Base-by-base conservation (phyloP, 2,329 filamentous ascomycete species). In the Xylaria hypoxylon region DNA sequence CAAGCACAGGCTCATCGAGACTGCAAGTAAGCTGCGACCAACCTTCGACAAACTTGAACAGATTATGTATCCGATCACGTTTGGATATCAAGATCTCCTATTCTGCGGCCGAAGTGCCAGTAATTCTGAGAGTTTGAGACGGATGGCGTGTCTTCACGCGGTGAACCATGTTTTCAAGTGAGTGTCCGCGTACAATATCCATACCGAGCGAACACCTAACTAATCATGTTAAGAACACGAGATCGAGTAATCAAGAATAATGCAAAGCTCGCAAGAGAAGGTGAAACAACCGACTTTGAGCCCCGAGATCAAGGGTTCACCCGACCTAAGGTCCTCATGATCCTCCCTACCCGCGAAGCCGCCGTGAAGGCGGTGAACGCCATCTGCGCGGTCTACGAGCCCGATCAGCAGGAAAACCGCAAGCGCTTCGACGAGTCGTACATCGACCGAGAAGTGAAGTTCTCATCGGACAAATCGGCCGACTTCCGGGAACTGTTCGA, bases 231-330 rank as follows among this genome's bases (percentile, higher is more conserved):
- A 57, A 90, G 87, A 78, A 97, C 95, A 1, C 89, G 96, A 70
- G 95, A 98, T 75, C 88, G 90, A 33, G 92, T 98, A 0, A 87
- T 98, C 67, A 98, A 97, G 79, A 96, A 98, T 80, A 98, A 94
- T 75, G 88, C 92, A 60, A 92, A 90, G 70, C 80, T 97, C 11
- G 84, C 90, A 10, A 90, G 89, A 72, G 88, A 91, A 60, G 85
- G 87, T 3, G 85, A 86, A 10, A 84, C 85, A 42, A 81, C 86
- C 17, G 90, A 92, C 42, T 81, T 92, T 4, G 93, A 97, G 71
- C 83, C 94, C 19, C 89, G 94, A 69, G 96, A 99, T 72, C 96
- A 99, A 79, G 96, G 96, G 0, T 99, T 97, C 79, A 97, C 95
- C 0, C 86, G 96, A 5, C 96, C 96, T 7, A 98, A 98, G 77